A percentile compares a stretch with the other conserved stretches of the same genome.
Conservation (phyloP, 2,329 filamentous ascomycete species). For the Penicillium sp. region DNA sequence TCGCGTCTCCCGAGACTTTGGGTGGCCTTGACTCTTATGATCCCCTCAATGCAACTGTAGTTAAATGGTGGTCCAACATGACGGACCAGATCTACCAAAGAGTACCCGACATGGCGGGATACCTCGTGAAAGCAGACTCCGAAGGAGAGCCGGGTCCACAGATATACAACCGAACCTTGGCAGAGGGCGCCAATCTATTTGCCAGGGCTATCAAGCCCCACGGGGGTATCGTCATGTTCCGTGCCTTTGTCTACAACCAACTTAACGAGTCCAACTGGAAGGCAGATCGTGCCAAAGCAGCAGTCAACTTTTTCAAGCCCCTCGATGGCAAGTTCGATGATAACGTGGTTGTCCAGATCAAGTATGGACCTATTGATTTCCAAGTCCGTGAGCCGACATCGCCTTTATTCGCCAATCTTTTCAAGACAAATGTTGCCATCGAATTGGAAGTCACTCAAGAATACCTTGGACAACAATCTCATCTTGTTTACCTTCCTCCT, state of each 20-base stretch:
- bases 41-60: conserved; percentile 60
- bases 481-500: conserved; percentile 67
- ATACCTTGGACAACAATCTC: conserved; percentile 69
- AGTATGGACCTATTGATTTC: conserved; percentile 74
- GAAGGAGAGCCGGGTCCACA: conserved; percentile 70
- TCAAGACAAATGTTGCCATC: conserved; percentile 54
- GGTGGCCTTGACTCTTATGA: conserved; percentile 63
- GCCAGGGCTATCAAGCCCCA: conserved; percentile 59
- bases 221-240: conserved; percentile 63
- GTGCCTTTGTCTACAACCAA: conserved; percentile 69
- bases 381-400: conserved; percentile 68
- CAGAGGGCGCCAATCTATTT: conserved; percentile 69
- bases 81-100: conserved; percentile 60
- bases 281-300: conserved; percentile 68
- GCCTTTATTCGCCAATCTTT: conserved; percentile 60
- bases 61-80: conserved; percentile 63
- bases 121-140: conserved; percentile 70
- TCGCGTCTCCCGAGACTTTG: conserved; percentile 61
- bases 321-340: conserved; percentile 67
- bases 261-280: conserved; percentile 62
- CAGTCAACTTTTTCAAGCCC: conserved; percentile 66
- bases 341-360: conserved; percentile 72
- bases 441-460: conserved; percentile 69
- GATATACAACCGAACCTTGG: conserved; percentile 68
- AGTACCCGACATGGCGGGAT: conserved; percentile 68